Evolutionary conservation across 345 rosid species (phyloP).

Genomic region (Syzygium aromaticum): DNA sequence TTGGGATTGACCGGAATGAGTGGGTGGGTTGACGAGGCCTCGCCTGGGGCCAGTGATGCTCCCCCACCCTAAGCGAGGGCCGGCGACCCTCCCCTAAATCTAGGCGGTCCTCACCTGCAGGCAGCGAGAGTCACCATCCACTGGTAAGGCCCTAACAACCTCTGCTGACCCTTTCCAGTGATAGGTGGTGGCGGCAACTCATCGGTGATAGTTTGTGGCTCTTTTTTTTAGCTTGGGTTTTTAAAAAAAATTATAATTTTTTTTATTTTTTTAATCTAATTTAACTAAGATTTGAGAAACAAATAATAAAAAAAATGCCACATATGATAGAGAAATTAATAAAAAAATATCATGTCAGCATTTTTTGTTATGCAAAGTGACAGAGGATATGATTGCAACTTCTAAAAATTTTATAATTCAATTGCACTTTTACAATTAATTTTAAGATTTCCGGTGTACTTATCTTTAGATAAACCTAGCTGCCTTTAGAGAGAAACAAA

Average conservation of each 20-base stretch:
- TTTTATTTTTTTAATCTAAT: no score
- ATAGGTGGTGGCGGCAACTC: rapidly evolving
- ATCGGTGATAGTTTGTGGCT: no score
- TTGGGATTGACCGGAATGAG: neutral
- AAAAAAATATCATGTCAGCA: neutral
- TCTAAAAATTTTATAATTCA: neutral
- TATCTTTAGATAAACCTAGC: neutral
- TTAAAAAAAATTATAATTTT: no score
- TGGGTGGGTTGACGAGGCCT: neutral
- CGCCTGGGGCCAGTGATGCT: neutral
- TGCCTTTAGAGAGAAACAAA: neutral
- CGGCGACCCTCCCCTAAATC: neutral
- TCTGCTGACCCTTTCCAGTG: rapidly evolving
- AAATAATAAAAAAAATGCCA: neutral
- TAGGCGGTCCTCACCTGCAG: neutral
- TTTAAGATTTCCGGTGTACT: neutral
- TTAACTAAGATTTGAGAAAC: no score
- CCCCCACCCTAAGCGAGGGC: neutral
- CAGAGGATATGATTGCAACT: rapidly evolving
- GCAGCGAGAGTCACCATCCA: neutral
- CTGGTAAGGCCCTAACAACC: neutral
- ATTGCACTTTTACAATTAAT: neutral
- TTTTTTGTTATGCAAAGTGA: no score
- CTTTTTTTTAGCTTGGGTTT: neutral
- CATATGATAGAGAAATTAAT: neutral